Base-by-base conservation (phyloP, 306 rosid genomes). In the Macrotyloma uniflorum region DNA sequence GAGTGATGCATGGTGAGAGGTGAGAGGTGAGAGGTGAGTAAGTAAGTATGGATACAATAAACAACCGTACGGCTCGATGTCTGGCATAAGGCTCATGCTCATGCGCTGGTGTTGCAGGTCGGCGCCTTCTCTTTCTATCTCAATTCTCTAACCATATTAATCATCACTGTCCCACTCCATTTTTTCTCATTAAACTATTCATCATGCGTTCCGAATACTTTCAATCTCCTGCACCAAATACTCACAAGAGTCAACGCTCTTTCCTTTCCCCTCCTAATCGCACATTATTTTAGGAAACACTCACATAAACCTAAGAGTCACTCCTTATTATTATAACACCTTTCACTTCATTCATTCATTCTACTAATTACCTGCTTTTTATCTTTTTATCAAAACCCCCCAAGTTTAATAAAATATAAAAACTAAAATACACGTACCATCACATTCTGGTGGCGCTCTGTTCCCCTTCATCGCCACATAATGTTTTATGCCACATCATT, bases 361-460 rank as follows among this genome's bases (percentile, higher is more conserved):
- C 0, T 38, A 2, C 47, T 42, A 42, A 5, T 9, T 42, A 70
- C 19, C 64, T 35, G 51, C 2, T 5, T 16, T 47, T 54, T n/a
- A 42, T 42, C 6, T n/a, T n/a, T n/a, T n/a, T n/a, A n/a, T n/a
- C n/a, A n/a, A 49, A 42, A 64, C 15, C 0, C 15, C 0, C 1
- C 8, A 23, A n/a, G 8, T 22, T 49, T 16, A 45, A 23, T 36
- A 50, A n/a, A 0, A 23, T 33, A 59, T n/a, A n/a, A n/a, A n/a
- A n/a, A n/a, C n/a, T n/a, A 74, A 61, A 20, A 26, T 32, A 74
- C 63, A 70, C 51, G 91, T 85, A 87, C 85, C 79, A 77, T 83
- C 83, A 85, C 82, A 67, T 77, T 79, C 88, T 84, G 91, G 97
- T 85, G 90, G 94, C 90, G 93, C 85, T 77, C 77, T 93, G 93